Evolutionary conservation across 2,329 filamentous ascomycete species (phyloP), one percentile per base, ranked within the genome.

Genomic region (Botryosphaeria dothidea): DNA sequence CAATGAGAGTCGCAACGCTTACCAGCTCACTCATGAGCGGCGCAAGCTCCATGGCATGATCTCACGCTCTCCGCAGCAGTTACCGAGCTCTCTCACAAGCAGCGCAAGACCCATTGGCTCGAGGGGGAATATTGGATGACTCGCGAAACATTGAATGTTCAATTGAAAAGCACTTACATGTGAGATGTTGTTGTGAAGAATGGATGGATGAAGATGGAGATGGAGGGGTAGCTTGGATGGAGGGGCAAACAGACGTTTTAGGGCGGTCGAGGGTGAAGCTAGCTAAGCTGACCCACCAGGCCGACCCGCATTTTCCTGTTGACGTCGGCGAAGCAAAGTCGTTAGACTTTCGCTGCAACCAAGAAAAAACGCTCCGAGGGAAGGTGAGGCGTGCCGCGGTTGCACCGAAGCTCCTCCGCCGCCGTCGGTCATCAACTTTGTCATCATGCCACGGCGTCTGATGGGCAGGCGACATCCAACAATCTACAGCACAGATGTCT

Each of bases 231-330:
- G 17, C 19, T 9, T 17, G 34, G 31, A 34, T 34, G 31, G 38
- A 41, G 38, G 38, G 38, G 38, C 38, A 17, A 17, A 41, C 11
- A 17, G 11, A 34, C 31, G 48, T 29, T 52, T 34, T 31, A 52
- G 19, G 19, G 45, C 45, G 38, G 46, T 17, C 49, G 29, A 5
- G 49, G 9, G n/a, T 29, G 29, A 52, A 34, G 29, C 25, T 29
- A 19, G 19, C 27, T 27, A 5, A 34, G 21, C 15, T 13, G 52
- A 38, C 52, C 52, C 52, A 38, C 34, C 52, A 38, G 19, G n/a
- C n/a, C 31, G 52, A 41, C 52, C 52, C 52, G 52, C 52, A 52
- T 29, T 56, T 56, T 9, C 52, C 51, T n/a, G n/a, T 56, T 58
- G 54, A 58, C 38, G 54, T 58, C 54, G 52, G 15, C 34, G 34